These are phyloP conservation scores for Candida freyschussii DNA, from an alignment of 1,139 yeast species.

Conservation along the genomic window DNA sequence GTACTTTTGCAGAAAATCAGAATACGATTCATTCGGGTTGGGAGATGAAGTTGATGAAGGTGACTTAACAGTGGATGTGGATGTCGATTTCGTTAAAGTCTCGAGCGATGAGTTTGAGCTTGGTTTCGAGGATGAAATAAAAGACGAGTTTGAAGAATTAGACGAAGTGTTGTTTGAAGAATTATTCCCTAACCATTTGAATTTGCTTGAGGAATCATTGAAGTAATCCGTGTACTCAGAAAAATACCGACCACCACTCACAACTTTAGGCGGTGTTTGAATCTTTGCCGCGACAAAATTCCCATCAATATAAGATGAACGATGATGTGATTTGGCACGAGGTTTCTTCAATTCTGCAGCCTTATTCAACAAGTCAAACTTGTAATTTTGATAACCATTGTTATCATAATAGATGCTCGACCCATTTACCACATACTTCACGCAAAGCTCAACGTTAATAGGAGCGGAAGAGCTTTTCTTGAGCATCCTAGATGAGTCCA, in stretches of 20 bases:
- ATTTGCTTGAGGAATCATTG: conserved; percentile 15
- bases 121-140: conserved; percentile 4
- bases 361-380: conserved; percentile 14
- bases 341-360: conserved; percentile 3
- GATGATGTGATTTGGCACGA: conserved; percentile 2
- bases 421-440: conserved; percentile 21
- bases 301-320: conserved; percentile 10
- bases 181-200: conserved; percentile 11
- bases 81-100: conserved; percentile 4
- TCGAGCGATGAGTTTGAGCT: conserved; percentile 8
- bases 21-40: conserved; percentile 12
- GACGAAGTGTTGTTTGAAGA: conserved; percentile 7
- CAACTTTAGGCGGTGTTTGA: conserved; percentile 11
- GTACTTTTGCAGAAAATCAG: conserved; percentile 24
- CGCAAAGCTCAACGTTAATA: conserved; percentile 22
- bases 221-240: conserved; percentile 26
- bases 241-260: conserved; percentile 18
- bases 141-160: conserved; percentile 10
- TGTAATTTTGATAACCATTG: conserved; percentile 20
- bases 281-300: conserved; percentile 14
- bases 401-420: conserved; percentile 21
- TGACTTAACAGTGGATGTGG: conserved; percentile 3
- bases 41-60: conserved; percentile 5
- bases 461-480: conserved; percentile 11
- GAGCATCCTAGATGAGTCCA: conserved; percentile 12